Evolutionary conservation across 805 yeast genomes (phyloP).

Genomic region (Candida corydali): DNA sequence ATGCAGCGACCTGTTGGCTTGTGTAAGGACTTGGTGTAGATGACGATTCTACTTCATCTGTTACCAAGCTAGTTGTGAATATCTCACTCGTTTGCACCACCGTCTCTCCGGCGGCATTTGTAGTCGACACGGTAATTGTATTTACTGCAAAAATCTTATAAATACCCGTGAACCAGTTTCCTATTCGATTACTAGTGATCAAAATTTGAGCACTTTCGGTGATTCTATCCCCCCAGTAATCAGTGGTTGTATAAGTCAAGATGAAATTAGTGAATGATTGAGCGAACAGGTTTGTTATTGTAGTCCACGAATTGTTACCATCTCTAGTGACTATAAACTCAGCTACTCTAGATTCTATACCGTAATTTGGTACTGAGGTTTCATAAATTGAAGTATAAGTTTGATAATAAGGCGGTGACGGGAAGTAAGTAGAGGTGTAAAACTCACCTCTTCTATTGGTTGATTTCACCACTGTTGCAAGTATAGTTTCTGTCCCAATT

Average conservation of each 20-base stretch:
- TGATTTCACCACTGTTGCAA: slow-evolving; percentile 49
- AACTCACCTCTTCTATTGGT: slow-evolving; percentile 57
- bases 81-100: background rate
- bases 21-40: background rate
- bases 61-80: background rate
- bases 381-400: slow-evolving; percentile 25
- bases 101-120: background rate
- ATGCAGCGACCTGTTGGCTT: background rate
- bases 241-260: background rate
- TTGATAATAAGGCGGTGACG: slow-evolving; percentile 18
- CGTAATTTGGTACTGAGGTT: background rate
- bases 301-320: background rate
- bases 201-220: slow-evolving; percentile 1
- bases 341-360: background rate
- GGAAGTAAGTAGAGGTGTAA: slow-evolving; percentile 33
- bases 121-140: background rate
- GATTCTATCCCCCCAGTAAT: background rate
- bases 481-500: slow-evolving; percentile 47
- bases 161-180: background rate
- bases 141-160: background rate
- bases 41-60: background rate
- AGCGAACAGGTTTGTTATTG: background rate
- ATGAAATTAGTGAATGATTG: background rate
- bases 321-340: background rate
- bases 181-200: background rate